Base-by-base conservation (phyloP, 2,329 filamentous ascomycete species). In the Intubia oerlemansii region DNA sequence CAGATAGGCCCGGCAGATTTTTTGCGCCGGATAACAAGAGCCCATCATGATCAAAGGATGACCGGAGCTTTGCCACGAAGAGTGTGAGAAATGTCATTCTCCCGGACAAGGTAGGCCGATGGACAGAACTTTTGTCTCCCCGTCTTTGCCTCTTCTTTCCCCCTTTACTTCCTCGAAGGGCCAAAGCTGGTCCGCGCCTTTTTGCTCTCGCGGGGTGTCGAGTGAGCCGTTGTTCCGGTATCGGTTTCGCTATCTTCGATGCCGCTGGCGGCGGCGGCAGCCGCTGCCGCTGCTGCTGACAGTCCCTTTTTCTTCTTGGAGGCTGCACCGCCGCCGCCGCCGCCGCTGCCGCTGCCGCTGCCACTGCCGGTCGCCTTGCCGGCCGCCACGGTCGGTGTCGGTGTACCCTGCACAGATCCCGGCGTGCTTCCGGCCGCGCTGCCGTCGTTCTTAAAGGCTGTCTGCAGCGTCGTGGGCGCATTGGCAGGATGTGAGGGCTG, bases 141-240 rank as follows among this genome's bases (percentile, higher is more conserved):
- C n/a, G n/a, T n/a, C n/a, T n/a, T n/a, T n/a, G n/a, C n/a, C n/a
- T n/a, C n/a, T n/a, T n/a, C n/a, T n/a, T n/a, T n/a, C n/a, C n/a
- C n/a, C n/a, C n/a, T n/a, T n/a, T 29, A 39, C 42, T 63, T 67
- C 31, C 62, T 53, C 17, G 53, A 51, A 1, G 60, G 57, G 11
- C 63, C 63, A 43, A 69, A 68, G 39, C 62, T 62, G 3, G 63
- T 67, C 36, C 65, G 52, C 31, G 64, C 59, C 46, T 68, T 59
- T 42, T 60, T 69, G 27, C 51, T 44, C 32, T 61, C 57, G 27
- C 48, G n/a, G n/a, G n/a, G n/a, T n/a, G n/a, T n/a, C n/a, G n/a
- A n/a, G 8, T 21, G 19, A n/a, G 19, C 19, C 19, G 8, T 8
- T 8, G 8, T 47, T 11, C 53, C 50, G 10, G 54, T 50, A 32